Conservation (phyloP, 495 filamentous ascomycete species). For the Hypoxylon trugodes region DNA sequence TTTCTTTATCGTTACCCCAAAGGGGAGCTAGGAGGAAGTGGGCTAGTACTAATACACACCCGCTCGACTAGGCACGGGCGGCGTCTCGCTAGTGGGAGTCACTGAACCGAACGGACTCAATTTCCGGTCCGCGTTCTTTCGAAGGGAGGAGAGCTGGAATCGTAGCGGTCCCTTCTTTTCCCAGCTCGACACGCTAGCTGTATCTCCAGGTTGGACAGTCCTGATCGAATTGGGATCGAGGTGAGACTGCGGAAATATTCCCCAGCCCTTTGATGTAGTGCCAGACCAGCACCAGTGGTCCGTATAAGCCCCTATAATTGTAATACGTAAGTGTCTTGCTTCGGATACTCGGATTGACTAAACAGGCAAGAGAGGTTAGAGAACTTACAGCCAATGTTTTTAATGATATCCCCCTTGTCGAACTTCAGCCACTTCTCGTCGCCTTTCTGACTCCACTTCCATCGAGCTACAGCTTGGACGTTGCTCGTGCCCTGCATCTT, state of each 20-base stretch:
- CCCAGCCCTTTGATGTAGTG: slow-evolving; percentile 53
- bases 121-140: slow-evolving; percentile 41
- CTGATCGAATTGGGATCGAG: slow-evolving; percentile 47
- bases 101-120: slow-evolving; percentile 19
- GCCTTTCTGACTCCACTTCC: slow-evolving; percentile 56
- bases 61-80: slow-evolving; percentile 30
- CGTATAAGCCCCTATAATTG: slow-evolving; percentile 38
- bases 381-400: slow-evolving; percentile 56
- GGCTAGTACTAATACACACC: slow-evolving; percentile 29
- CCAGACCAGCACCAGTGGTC: slow-evolving; percentile 63
- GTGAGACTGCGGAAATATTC: slow-evolving; percentile 55
- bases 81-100: slow-evolving; percentile 20
- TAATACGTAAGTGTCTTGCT: not conserved
- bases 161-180: slow-evolving; percentile 42
- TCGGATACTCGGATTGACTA: not conserved
- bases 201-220: slow-evolving; percentile 37
- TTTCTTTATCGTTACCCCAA: not conserved
- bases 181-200: slow-evolving; percentile 42
- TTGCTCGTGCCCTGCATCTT: slow-evolving; percentile 48
- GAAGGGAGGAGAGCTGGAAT: slow-evolving; percentile 44
- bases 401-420: slow-evolving; percentile 56
- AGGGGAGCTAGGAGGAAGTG: not conserved
- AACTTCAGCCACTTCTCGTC: slow-evolving; percentile 57
- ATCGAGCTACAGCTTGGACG: slow-evolving; percentile 50
- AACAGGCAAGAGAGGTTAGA: not conserved